Conservation (phyloP, 2,329 filamentous ascomycete species). For the Penicillium sp. region DNA sequence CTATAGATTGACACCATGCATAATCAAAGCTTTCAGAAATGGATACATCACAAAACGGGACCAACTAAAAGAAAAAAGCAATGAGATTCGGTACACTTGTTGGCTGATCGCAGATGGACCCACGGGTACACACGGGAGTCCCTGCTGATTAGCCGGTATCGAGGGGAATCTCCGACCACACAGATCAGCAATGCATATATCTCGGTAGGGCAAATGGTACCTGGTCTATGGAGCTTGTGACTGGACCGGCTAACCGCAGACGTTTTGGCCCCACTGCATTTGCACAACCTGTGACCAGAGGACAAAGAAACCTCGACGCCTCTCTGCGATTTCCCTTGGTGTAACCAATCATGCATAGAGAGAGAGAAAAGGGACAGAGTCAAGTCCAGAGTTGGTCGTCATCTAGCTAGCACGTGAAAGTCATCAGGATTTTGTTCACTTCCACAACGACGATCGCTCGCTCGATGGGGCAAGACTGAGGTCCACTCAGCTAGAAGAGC, state of each 20-base stretch:
- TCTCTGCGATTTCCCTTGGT: neutral
- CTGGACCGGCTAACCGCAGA: constrained; percentile 12
- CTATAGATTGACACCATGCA: too few relatives aligned
- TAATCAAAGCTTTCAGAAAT: too few relatives aligned
- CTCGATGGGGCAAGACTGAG: neutral
- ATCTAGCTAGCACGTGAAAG: neutral
- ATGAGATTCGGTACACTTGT: neutral
- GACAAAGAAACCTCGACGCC: neutral
- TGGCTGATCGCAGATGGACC: too few relatives aligned
- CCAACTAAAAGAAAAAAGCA: neutral
- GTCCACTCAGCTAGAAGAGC: neutral
- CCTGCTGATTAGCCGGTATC: neutral
- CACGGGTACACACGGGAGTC: too few relatives aligned
- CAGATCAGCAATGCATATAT: constrained; percentile 1
- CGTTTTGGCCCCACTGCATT: neutral
- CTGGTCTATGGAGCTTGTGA: neutral
- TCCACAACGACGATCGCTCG: neutral
- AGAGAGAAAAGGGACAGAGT: neutral
- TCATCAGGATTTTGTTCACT: neutral
- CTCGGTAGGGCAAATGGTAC: neutral
- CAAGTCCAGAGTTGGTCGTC: neutral
- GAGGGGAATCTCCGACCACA: neutral
- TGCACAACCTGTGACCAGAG: neutral
- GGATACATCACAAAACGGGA: too few relatives aligned
- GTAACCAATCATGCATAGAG: neutral